Conservation (phyloP, 1,284 basidiomycete genomes). For the Tetrapyrgos nigripes region DNA sequence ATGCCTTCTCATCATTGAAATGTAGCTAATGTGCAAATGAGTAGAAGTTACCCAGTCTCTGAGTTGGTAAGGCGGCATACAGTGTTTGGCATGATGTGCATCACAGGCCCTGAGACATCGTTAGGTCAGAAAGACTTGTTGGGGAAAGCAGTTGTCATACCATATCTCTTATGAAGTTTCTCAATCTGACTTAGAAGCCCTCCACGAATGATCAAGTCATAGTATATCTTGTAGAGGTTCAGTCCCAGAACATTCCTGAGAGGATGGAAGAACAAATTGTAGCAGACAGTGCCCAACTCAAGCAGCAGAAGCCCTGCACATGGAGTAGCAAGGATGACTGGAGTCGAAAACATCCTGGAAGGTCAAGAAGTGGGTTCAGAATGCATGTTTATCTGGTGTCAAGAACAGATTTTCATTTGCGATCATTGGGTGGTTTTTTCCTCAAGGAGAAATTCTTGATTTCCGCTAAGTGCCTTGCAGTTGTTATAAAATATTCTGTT, state of each 20-base stretch:
- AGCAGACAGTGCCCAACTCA: neutral
- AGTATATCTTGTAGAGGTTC: conserved; percentile 26
- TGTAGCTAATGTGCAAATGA: conserved; percentile 4
- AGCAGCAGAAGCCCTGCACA: neutral
- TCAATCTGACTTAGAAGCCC: conserved; percentile 27
- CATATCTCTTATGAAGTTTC: conserved; percentile 27
- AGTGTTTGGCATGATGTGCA: conserved; percentile 10
- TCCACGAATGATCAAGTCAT: conserved; percentile 26
- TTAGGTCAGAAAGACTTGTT: neutral
- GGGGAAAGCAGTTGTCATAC: too few species aligned
- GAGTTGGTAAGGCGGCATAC: neutral
- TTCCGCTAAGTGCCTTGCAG: too few species aligned
- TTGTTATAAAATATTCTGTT: too few species aligned
- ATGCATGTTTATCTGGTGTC: too few species aligned
- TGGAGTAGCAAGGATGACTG: too few species aligned
- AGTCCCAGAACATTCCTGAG: conserved; percentile 30
- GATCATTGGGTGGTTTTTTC: too few species aligned
- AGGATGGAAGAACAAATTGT: conserved; percentile 7
- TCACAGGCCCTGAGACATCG: conserved; percentile 4
- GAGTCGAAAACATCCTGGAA: too few species aligned
- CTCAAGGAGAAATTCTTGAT: too few species aligned
- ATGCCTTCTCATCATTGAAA: conserved; percentile 10
- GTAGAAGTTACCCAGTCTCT: neutral
- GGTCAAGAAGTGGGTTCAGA: too few species aligned
- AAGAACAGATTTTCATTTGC: too few species aligned